These are phyloP conservation scores for Penicillium sp. DNA, from an alignment of 2,329 filamentous ascomycete genomes.

Conservation along the genomic window DNA sequence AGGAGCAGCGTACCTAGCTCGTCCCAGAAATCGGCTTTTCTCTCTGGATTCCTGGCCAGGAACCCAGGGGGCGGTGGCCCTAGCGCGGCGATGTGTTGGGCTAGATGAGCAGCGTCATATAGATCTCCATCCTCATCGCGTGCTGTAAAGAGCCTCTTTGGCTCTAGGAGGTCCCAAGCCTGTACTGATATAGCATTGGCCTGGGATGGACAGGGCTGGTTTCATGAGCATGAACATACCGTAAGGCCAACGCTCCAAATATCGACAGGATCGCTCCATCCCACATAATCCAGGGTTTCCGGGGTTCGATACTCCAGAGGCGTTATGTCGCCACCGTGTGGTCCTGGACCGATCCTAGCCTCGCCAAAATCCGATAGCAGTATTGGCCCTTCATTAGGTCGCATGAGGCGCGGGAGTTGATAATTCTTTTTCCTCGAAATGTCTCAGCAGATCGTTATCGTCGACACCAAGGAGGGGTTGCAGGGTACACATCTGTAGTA, in stretches of 20 bases:
- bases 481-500: conserved; percentile 36
- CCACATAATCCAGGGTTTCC: conserved; percentile 31
- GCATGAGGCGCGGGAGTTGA: conserved; percentile 26
- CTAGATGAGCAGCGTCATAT: conserved; percentile 45
- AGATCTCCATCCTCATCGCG: conserved; percentile 35
- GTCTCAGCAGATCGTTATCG: conserved; percentile 27
- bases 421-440: conserved; percentile 36
- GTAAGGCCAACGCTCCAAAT: conserved; percentile 35
- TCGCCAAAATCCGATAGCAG: conserved; percentile 34
- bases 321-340: conserved; percentile 28
- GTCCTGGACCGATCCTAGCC: conserved; percentile 27
- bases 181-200: too few relatives aligned
- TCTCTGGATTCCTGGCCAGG: conserved; percentile 27
- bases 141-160: conserved; percentile 41
- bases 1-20: too few relatives aligned
- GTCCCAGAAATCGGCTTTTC: conserved; percentile 38
- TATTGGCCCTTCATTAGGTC: conserved; percentile 28
- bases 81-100: conserved; percentile 45
- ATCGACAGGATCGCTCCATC: conserved; percentile 33
- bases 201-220: too few relatives aligned
- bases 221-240: too few relatives aligned
- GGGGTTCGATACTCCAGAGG: conserved; percentile 32
- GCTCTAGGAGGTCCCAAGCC: conserved; percentile 50
- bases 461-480: conserved; percentile 31
- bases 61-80: conserved; percentile 42